Base-by-base conservation (phyloP, 495 filamentous ascomycete species). In the Hyaloscypha variabilis region DNA sequence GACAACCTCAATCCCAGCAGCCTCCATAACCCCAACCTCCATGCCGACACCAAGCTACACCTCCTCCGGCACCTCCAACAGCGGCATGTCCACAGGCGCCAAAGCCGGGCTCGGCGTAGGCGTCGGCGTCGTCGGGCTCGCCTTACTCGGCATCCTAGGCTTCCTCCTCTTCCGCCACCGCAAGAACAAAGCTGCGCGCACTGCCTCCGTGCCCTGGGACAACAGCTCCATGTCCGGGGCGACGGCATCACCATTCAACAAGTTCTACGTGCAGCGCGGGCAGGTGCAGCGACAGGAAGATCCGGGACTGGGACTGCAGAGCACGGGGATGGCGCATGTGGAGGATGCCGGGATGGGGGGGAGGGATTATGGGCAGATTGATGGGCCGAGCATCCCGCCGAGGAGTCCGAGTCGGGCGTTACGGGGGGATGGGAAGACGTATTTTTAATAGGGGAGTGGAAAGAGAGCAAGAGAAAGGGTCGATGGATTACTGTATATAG, bases 301-400 rank as follows among this genome's bases (percentile, higher is more conserved):
- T 36, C 28, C 28, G 10, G 29, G 29, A 2, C 21, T 58, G 26
- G 55, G 55, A 29, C 19, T 58, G 55, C 28, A 36, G 26, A 58
- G 55, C 34, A 58, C 30, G 55, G 55, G 55, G 55, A 58, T 58
- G 55, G 11, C 21, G 25, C n/a, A 31, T 30, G 25, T 6, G 8
- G 28, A 1, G 39, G 39, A 46, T 46, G 14, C 39, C 11, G 1
- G 0, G 17, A 4, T 19, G 6, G 39, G 4, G 10, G 39, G 39
- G 17, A 46, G 11, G 17, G 39, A 58, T 26, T 21, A n/a, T 30
- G 55, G 8, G 26, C 3, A 36, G 25, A 13, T 30, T 58, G 55
- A 58, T 58, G 55, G 28, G 55, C 51, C 51, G 19, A 6, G 6
- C 26, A 54, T 54, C 26, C 51, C 51, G 19, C 51, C 51, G 17